These are phyloP conservation scores for Aspergillus vadensis DNA, from an alignment of 2,329 filamentous ascomycete genomes.

Conservation along the genomic window DNA sequence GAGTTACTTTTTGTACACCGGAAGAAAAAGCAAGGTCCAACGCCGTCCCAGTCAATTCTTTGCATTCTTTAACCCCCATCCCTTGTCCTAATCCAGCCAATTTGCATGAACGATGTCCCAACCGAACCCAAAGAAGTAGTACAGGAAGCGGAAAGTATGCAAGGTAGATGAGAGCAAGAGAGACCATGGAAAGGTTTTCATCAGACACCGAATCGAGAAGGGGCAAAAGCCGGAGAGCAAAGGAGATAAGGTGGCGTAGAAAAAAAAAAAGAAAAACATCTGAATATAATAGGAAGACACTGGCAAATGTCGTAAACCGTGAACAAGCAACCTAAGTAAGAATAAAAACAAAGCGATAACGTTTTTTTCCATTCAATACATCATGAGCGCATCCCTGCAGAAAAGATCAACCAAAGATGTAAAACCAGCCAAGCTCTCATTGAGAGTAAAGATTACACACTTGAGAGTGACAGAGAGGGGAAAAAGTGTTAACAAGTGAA, in stretches of 20 bases:
- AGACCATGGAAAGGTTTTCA: slow-evolving; percentile 19
- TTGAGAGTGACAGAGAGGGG: slow-evolving; percentile 31
- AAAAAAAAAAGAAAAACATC: slow-evolving; percentile 14
- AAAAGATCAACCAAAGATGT: slow-evolving; percentile 25
- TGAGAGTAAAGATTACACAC: slow-evolving; percentile 46
- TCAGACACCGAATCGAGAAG: slow-evolving; percentile 23
- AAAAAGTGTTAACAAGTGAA: slow-evolving; percentile 17
- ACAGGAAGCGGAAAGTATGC: slow-evolving; percentile 27
- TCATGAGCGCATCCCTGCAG: slow-evolving; percentile 34
- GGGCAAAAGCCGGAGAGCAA: slow-evolving; percentile 20
- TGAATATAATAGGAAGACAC: slow-evolving; percentile 20
- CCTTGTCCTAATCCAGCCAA: slow-evolving; percentile 25
- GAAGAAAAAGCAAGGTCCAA: slow-evolving; percentile 9
- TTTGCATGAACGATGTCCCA: slow-evolving; percentile 26
- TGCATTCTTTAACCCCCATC: slow-evolving; percentile 22
- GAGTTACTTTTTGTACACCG: slow-evolving; percentile 4
- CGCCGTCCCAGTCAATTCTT: slow-evolving; percentile 26
- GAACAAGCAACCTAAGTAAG: slow-evolving; percentile 23
- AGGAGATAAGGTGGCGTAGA: slow-evolving; percentile 19
- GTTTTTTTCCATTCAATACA: slow-evolving; percentile 41
- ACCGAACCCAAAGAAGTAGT: slow-evolving; percentile 29
- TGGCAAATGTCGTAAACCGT: slow-evolving; percentile 22
- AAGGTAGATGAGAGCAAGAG: slow-evolving; percentile 25
- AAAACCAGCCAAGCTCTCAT: slow-evolving; percentile 42
- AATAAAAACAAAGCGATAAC: slow-evolving; percentile 23